phyloP scores from a whole-genome alignment of 2,329 filamentous ascomycete species.

The Colletotrichum eleusines region DNA sequence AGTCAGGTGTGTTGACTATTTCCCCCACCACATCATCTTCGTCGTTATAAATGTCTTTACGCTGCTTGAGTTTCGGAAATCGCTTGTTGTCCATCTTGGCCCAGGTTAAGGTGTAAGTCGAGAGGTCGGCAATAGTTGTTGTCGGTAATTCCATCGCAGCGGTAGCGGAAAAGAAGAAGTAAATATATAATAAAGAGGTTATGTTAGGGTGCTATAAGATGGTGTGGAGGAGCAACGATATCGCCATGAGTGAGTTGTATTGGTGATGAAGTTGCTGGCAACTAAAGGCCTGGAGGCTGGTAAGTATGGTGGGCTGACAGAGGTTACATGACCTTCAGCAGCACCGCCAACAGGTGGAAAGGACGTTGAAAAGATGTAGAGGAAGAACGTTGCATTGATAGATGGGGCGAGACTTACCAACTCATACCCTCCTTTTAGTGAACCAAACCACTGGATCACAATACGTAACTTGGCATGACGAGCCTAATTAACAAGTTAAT shows the following conservation, averaged over 20 bases:
- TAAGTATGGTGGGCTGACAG: no score
- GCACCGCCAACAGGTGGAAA: no score
- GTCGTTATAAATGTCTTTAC: neutral
- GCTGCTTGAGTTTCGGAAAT: neutral
- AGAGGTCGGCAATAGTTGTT: neutral
- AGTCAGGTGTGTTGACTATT: no score
- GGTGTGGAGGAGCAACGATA: no score
- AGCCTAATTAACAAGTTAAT: constrained; percentile 45
- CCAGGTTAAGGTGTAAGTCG: constrained; percentile 4
- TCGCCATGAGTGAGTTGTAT: no score
- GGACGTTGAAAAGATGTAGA: neutral
- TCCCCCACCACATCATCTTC: neutral
- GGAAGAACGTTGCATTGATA: no score
- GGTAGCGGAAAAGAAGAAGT: neutral
- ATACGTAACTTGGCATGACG: constrained; percentile 36
- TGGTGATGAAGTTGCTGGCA: no score
- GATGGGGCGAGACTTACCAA: neutral
- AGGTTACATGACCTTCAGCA: no score
- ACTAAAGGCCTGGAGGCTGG: no score
- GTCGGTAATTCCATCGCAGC: no score
- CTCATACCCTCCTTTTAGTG: neutral
- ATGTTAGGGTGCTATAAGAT: no score
- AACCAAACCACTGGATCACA: constrained; percentile 18
- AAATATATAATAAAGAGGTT: no score
- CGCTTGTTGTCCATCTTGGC: constrained; percentile 5